Percentiles rank a stretch among this genome's conserved stretches.
Conservation (phyloP, 2,329 filamentous ascomycete species). For the Paramyrothecium sp. region DNA sequence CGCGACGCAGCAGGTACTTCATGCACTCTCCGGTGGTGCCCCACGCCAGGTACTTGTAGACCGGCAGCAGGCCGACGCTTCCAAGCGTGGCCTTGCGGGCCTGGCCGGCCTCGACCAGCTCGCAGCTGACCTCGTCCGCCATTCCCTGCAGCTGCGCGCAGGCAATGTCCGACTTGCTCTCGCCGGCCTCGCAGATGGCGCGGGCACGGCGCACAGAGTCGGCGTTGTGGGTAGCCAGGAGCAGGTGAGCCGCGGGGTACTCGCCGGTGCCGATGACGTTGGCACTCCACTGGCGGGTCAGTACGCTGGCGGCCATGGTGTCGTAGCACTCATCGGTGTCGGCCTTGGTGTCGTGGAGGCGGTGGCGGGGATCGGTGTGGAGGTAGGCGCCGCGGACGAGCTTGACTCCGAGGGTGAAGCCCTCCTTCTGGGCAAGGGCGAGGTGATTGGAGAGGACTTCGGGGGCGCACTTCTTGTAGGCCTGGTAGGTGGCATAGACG, state of each 20-base stretch:
- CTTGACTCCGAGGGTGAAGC: slow-evolving; percentile 71
- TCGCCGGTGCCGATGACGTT: slow-evolving; percentile 31
- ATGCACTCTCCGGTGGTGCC: slow-evolving; percentile 77
- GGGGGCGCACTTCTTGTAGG: slow-evolving; percentile 67
- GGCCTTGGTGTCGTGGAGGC: slow-evolving; percentile 71
- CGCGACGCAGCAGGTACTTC: slow-evolving; percentile 67
- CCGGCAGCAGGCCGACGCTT: slow-evolving; percentile 44
- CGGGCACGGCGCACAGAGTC: slow-evolving; percentile 63
- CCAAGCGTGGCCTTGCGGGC: slow-evolving; percentile 22
- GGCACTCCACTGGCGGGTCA: slow-evolving; percentile 50
- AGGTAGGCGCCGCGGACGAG: slow-evolving; percentile 75
- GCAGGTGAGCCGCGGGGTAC: slow-evolving; percentile 61
- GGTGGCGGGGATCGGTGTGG: slow-evolving; percentile 64
- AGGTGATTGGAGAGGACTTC: slow-evolving; percentile 59
- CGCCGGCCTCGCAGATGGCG: slow-evolving; percentile 45
- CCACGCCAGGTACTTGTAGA: slow-evolving; percentile 71
- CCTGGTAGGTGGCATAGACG: slow-evolving; percentile 79
- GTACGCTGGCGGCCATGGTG: slow-evolving; percentile 63
- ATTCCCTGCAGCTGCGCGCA: slow-evolving; percentile 84
- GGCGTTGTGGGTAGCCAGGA: slow-evolving; percentile 83
- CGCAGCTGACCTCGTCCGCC: slow-evolving; percentile 86
- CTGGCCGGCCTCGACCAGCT: slow-evolving; percentile 43
- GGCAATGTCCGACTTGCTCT: slow-evolving; percentile 35
- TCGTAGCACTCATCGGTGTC: slow-evolving; percentile 74
- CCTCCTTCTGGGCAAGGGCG: slow-evolving; percentile 51